Percentiles rank a stretch among this genome's conserved stretches.
These are phyloP conservation scores for Intubia oerlemansii DNA, from an alignment of 2,329 filamentous ascomycete genomes.

Conservation along the genomic window DNA sequence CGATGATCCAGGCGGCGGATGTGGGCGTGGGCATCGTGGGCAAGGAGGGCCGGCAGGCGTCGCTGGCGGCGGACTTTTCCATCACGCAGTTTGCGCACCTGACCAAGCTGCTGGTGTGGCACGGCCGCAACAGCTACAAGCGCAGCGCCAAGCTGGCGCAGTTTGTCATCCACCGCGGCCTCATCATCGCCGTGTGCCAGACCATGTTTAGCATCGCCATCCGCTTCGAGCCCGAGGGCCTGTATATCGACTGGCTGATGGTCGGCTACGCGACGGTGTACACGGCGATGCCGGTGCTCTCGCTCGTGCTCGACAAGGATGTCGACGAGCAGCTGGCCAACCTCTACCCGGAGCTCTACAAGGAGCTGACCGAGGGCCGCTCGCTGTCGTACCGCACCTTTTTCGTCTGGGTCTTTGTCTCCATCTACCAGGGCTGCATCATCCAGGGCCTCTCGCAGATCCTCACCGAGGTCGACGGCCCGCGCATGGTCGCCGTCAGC, in stretches of 20 bases:
- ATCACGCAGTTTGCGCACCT: conserved; percentile 91
- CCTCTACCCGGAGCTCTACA: conserved; percentile 92
- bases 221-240: conserved; percentile 76
- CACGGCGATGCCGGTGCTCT: conserved; percentile 83
- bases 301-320: conserved; percentile 81
- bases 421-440: conserved; percentile 83
- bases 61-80: conserved; percentile 85
- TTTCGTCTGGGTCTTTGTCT: conserved; percentile 90
- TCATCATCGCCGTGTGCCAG: conserved; percentile 90
- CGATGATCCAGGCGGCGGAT: conserved; percentile 97
- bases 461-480: conserved; percentile 54
- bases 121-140: conserved; percentile 94
- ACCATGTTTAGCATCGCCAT: conserved; percentile 93
- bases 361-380: conserved; percentile 77
- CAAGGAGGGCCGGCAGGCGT: conserved; percentile 90
- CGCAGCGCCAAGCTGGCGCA: conserved; percentile 86
- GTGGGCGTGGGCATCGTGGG: conserved; percentile 96
- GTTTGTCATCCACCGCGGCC: conserved; percentile 91
- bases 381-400: conserved; percentile 84
- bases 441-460: conserved; percentile 91
- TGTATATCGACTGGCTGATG: conserved; percentile 92
- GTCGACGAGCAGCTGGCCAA: conserved; percentile 88
- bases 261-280: conserved; percentile 95
- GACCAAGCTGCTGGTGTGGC: conserved; percentile 96
- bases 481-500: conserved; percentile 67